A percentile compares a stretch with the other conserved stretches of the same genome.
Evolutionary conservation across 2,329 filamentous ascomycete species (phyloP).

Genomic region (Lachnellula hyalina): DNA sequence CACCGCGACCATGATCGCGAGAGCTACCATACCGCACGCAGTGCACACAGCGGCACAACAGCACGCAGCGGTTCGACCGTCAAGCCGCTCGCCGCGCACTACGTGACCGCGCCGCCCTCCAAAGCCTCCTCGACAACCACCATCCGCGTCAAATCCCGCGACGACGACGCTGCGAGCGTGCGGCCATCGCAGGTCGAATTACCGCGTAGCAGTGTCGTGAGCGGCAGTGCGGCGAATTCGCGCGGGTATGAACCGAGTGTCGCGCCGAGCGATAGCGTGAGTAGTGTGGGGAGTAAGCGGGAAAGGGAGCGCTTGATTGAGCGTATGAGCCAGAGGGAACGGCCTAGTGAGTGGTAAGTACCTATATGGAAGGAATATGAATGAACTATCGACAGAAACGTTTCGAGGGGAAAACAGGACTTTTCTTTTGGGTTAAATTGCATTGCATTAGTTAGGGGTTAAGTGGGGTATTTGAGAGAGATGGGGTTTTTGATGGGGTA

Average conservation of each 20-base stretch:
- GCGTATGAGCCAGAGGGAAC: conserved; percentile 17
- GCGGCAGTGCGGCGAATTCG: conserved; percentile 13
- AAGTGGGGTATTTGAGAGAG: too few species aligned
- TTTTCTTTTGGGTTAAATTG: too few species aligned
- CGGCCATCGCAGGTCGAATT: conserved; percentile 19
- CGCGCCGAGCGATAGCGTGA: conserved; percentile 57
- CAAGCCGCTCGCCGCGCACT: not conserved
- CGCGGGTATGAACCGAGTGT: conserved; percentile 47
- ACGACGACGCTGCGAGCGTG: conserved; percentile 7
- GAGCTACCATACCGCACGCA: conserved; percentile 3
- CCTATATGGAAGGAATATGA: conserved; percentile 16
- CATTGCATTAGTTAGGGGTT: too few species aligned
- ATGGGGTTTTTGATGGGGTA: too few species aligned
- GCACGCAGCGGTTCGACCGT: not conserved
- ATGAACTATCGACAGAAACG: conserved; percentile 22
- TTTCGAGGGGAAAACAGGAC: too few species aligned
- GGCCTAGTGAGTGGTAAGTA: not conserved
- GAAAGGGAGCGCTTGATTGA: conserved; percentile 23
- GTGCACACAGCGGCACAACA: not conserved
- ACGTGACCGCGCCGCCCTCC: not conserved
- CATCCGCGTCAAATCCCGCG: conserved; percentile 1
- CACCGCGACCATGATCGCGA: not conserved
- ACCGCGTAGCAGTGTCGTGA: conserved; percentile 1
- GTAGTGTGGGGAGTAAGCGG: conserved; percentile 46
- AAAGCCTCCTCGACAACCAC: not conserved